Evolutionary conservation across 768 basidiomycete genomes (phyloP), one percentile per base, ranked within the genome.

Genomic region (Mycena vulgaris): DNA sequence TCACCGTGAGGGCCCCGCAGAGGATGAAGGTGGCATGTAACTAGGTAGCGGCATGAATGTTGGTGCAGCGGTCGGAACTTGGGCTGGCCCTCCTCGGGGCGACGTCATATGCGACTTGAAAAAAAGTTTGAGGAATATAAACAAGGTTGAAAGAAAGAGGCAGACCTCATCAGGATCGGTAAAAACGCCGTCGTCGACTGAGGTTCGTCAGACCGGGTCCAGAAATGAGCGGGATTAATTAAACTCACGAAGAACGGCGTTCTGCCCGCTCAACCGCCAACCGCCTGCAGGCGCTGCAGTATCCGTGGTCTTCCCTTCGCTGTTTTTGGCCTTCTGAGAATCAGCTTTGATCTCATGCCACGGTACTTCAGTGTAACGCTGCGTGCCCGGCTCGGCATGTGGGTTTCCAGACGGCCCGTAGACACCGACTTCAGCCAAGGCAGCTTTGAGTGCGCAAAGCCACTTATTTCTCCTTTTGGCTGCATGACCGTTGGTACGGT

Each of bases 401-500:
- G 92, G 91, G 77, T 91, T 77, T 27, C 92, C 89, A 35, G 72
- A 78, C 11, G 91, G 90, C 7, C 92, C 92, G 74, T 85, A 95
- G 68, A 98, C 92, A 71, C 89, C 85, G 57, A 90, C 80, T 68
- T 95, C 92, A 30, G 86, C 88, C 68, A 95, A 82, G 55, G 89
- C 86, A 51, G 87, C 78, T 80, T 96, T 97, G 63, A 98, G 85
- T 19, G 93, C 92, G 79, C 95, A 96, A 48, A 96, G 88, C 95
- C 95, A 97, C 81, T 95, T 97, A 84, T 96, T 96, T 39, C 94
- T 88, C 63, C 95, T 88, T 80, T 92, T 90, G 2, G 91, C 91
- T 90, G 76, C 31, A 45, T 60, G 49, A 40, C 51, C 35, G 68
- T 62, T 66, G 70, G 68, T 74, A 25, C 75, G 63, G 39, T 67